A percentile compares a stretch with the other conserved stretches of the same genome.
phyloP scores from a whole-genome alignment of 345 rosid species.

The Brassica nigra region DNA sequence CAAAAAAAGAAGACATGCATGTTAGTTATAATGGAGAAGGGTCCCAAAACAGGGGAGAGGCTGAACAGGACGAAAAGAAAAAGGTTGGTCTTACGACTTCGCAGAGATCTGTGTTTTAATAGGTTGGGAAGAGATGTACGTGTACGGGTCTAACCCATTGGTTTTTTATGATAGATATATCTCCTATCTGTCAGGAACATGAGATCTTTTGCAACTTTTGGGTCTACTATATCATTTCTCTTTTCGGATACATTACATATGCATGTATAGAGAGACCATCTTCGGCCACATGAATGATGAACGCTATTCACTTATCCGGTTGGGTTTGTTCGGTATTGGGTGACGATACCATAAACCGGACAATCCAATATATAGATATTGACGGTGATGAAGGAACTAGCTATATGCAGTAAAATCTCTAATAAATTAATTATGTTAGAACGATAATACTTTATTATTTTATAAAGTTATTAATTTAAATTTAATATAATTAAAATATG shows the following conservation, averaged over 20 bases:
- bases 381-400: background rate
- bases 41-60: conserved; percentile 17
- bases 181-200: conserved; percentile 40
- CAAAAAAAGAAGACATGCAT: conserved; percentile 4
- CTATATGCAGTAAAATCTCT: background rate
- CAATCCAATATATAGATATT: background rate
- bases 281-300: background rate
- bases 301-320: background rate
- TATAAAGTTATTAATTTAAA: background rate
- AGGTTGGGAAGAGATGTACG: conserved; percentile 34
- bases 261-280: background rate
- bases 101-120: too few species aligned
- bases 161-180: conserved; percentile 33
- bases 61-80: conserved; percentile 11
- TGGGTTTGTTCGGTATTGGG: background rate
- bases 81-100: background rate
- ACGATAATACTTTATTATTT: background rate
- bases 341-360: background rate
- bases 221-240: conserved; percentile 16
- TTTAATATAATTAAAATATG: background rate
- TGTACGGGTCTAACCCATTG: conserved; percentile 32
- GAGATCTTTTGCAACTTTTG: conserved; percentile 30
- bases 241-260: conserved; percentile 19
- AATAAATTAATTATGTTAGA: background rate
- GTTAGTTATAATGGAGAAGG: conserved; percentile 19